Evolutionary conservation across 768 basidiomycete genomes (phyloP).

Genomic region (Tephrocybe sp.): DNA sequence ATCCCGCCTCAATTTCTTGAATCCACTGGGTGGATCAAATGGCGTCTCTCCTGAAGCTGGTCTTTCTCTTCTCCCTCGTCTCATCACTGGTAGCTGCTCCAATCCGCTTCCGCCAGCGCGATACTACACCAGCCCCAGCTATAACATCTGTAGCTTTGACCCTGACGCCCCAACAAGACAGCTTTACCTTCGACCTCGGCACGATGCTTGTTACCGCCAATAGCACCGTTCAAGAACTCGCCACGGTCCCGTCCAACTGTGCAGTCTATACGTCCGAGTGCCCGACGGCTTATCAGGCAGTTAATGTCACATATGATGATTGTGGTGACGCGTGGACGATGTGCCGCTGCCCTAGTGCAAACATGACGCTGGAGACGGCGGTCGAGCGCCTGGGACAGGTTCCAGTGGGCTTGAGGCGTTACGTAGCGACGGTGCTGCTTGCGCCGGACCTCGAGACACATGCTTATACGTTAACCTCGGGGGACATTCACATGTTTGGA

Average conservation of each 20-base stretch:
- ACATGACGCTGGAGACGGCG: conserved; percentile 25
- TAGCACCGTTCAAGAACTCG: conserved; percentile 11
- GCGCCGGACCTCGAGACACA: conserved; percentile 16
- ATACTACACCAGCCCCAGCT: conserved; percentile 2
- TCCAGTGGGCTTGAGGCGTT: conserved; percentile 32
- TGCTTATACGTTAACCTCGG: conserved; percentile 32
- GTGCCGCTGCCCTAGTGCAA: conserved; percentile 27
- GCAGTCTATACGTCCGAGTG: conserved; percentile 20
- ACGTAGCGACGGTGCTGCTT: conserved; percentile 22
- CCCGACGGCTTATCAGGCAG: conserved; percentile 19
- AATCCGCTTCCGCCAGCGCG: conserved; percentile 10
- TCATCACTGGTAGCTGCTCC: conserved; percentile 14
- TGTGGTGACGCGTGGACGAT: conserved; percentile 25
- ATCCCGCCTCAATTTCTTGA: background rate
- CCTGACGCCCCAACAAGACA: conserved; percentile 17
- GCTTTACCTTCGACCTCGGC: conserved; percentile 19
- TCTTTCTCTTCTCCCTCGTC: conserved; percentile 12
- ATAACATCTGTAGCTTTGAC: conserved; percentile 10
- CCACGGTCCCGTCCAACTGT: conserved; percentile 14
- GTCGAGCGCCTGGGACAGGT: conserved; percentile 26
- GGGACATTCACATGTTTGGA: conserved; percentile 31
- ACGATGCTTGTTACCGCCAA: conserved; percentile 13
- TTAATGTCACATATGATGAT: conserved; percentile 28
- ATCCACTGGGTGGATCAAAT: conserved; percentile 22
- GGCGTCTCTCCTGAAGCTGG: conserved; percentile 18